phyloP scores from a whole-genome alignment of 2,329 filamentous ascomycete species.

The Alternaria brassicicola region DNA sequence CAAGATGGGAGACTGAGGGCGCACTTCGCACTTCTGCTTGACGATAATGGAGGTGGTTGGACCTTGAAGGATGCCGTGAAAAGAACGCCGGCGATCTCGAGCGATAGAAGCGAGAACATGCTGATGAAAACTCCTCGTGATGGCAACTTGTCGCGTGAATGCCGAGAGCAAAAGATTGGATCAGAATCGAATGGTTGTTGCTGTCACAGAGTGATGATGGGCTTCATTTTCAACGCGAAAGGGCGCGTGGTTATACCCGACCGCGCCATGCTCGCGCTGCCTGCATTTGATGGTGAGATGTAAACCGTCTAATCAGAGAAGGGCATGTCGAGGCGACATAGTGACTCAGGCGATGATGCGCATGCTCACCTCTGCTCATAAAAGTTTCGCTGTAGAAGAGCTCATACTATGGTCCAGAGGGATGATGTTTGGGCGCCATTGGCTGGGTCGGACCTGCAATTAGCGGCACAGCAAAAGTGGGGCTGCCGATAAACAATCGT shows the following conservation, averaged over 20 bases:
- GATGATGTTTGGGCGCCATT: not conserved
- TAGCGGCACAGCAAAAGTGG: not conserved
- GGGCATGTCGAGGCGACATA: not conserved
- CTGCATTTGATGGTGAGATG: not conserved
- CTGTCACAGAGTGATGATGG: not conserved
- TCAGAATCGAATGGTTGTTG: not conserved
- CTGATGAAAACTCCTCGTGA: not conserved
- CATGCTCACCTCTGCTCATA: not conserved
- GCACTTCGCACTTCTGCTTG: not conserved
- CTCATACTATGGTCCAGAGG: not conserved
- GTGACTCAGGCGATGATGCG: constrained; percentile 5
- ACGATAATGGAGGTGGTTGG: not conserved
- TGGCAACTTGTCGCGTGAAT: not conserved
- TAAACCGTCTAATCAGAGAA: constrained; percentile 2
- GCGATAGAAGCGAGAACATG: not conserved
- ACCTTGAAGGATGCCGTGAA: not conserved
- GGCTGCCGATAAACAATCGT: not conserved
- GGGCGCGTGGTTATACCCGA: not conserved
- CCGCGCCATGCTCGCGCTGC: not conserved
- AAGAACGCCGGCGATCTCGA: not conserved
- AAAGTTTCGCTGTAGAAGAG: not conserved
- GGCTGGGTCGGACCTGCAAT: not conserved
- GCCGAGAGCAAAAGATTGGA: too few species aligned
- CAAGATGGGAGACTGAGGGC: not conserved
- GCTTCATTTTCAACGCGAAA: not conserved